Conservation (phyloP, 768 basidiomycete genomes). For the Tylopilus sp. region DNA sequence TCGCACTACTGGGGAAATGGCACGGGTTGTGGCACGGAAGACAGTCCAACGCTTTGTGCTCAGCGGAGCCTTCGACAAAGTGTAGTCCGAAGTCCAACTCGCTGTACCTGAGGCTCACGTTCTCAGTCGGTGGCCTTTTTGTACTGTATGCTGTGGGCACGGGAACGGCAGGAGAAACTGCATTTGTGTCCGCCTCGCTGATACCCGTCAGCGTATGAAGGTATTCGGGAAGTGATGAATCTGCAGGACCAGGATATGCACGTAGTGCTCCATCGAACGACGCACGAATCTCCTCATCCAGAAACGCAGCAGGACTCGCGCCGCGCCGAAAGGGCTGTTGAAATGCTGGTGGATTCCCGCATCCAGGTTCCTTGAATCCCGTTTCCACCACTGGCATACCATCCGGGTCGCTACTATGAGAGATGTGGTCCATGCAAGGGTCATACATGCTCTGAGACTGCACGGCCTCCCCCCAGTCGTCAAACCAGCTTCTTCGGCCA, state of each 20-base stretch:
- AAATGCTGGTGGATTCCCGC: not conserved
- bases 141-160: not conserved
- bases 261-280: constrained; percentile 9
- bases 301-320: constrained; percentile 4
- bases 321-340: constrained; percentile 5
- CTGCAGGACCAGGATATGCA: not conserved
- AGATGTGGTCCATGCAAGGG: not conserved
- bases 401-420: not conserved
- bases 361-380: not conserved
- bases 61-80: not conserved
- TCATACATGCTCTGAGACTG: not conserved
- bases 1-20: not conserved
- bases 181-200: constrained; percentile 2
- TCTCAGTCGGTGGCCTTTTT: not conserved
- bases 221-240: not conserved
- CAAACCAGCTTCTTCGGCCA: constrained; percentile 12
- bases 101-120: not conserved
- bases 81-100: constrained; percentile 2
- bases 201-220: not conserved
- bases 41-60: not conserved
- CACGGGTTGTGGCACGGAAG: not conserved
- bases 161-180: constrained; percentile 5
- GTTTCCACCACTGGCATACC: not conserved
- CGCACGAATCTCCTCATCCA: constrained; percentile 21
- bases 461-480: constrained; percentile 16